Percentiles rank a stretch among this genome's conserved stretches.
These are phyloP conservation scores for Fusarium sarcochroum DNA, from an alignment of 2,329 filamentous ascomycete species.

Conservation along the genomic window DNA sequence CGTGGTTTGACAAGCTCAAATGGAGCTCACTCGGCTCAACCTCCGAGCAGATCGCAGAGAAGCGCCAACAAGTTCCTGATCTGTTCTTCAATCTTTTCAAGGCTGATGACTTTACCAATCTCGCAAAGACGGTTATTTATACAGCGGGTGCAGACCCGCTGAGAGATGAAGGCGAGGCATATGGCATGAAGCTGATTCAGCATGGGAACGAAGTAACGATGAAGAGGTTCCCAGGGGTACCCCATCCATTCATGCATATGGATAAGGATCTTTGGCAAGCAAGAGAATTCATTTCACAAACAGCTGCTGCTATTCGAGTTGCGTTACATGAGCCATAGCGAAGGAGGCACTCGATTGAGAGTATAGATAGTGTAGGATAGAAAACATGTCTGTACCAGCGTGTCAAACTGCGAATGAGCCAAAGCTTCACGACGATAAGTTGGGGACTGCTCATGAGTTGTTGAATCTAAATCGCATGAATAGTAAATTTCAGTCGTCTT, in stretches of 20 bases:
- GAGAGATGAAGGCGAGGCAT: conserved; percentile 64
- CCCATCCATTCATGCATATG: conserved; percentile 67
- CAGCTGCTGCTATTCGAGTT: conserved; percentile 51
- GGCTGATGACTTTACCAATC: conserved; percentile 5
- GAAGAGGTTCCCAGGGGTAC: conserved; percentile 62
- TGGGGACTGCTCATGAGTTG: too few relatives aligned
- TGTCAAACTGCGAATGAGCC: too few relatives aligned
- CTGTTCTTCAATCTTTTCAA: conserved; percentile 13
- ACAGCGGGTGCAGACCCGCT: conserved; percentile 40
- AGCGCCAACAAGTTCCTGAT: background rate
- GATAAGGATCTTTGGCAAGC: conserved; percentile 56
- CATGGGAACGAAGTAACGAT: conserved; percentile 61
- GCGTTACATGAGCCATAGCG: background rate
- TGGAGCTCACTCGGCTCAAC: conserved; percentile 8
- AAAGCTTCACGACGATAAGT: too few relatives aligned
- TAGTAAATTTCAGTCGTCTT: too few relatives aligned
- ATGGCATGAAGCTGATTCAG: conserved; percentile 58
- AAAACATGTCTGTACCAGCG: too few relatives aligned
- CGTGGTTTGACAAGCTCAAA: conserved; percentile 26
- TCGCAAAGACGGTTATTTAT: conserved; percentile 10
- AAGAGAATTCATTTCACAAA: conserved; percentile 53
- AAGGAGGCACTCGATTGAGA: too few relatives aligned
- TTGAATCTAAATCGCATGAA: too few relatives aligned
- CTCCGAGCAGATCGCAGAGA: background rate
- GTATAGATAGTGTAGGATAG: too few relatives aligned